Base-by-base conservation (phyloP, 202 grass and related monocot species). In the Bolboschoenoplectus hybrid region DNA sequence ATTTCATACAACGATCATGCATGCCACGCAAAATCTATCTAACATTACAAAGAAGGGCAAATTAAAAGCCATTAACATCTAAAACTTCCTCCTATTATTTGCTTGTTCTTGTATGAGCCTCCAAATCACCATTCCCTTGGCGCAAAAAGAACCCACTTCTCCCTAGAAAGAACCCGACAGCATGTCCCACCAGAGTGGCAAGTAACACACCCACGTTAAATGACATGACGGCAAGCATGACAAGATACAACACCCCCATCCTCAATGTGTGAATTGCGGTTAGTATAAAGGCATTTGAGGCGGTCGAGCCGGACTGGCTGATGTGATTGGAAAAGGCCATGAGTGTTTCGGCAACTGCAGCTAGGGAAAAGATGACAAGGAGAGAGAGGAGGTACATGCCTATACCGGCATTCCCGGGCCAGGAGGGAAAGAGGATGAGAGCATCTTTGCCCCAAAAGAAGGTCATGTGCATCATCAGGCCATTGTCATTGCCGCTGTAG, bases 221-320 rank as follows among this genome's bases (percentile, higher is more conserved):
- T 1, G 93, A 92, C 93, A 95, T 95, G 85, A 92, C 82, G 40
- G 89, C 87, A 10, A 95, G 89, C 93, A 95, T 95, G 41, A 95
- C 87, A 2, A 95, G 83, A 86, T 95, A 91, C 16, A 89, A 67
- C 51, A 80, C 53, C 5, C 80, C 93, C 83, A 92, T 88, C 89
- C 67, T 86, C 67, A 87, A 83, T n/a, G 89, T 87, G 57, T 97
- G 92, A 83, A 81, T 87, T 19, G 89, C 87, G 13, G 92, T 89
- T n/a, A 94, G 85, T 58, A 85, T 52, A 40, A 87, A 72, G 19
- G 90, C 88, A 0, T 84, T 62, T 3, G 85, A 86, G 17, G 85
- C 41, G 17, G 74, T 9, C 0, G 45, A 63, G 49, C 41, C 3
- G 6, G 46, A 51, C 38, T 35, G 55, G 66, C 81, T 32, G 26